Percentiles rank a stretch among this genome's conserved stretches.
These are phyloP conservation scores for Tuber umbilicatum DNA, from an alignment of 495 filamentous ascomycete genomes.

Conservation along the genomic window DNA sequence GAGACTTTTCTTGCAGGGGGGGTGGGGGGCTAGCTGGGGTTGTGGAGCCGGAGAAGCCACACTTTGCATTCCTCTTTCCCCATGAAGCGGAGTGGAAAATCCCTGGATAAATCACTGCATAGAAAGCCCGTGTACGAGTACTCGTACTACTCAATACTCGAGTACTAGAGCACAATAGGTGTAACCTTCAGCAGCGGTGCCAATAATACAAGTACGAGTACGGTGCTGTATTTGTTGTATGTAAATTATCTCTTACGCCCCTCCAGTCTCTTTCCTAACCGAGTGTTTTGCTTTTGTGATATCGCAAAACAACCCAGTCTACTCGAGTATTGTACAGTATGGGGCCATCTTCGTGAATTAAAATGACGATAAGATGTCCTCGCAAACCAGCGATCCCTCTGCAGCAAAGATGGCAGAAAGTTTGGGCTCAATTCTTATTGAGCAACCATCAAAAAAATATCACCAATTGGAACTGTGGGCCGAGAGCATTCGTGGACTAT, in stretches of 20 bases:
- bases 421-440: background rate
- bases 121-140: background rate
- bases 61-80: constrained; percentile 4
- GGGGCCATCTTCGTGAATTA: background rate
- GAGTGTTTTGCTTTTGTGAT: constrained; percentile 18
- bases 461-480: background rate
- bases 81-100: background rate
- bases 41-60: constrained; percentile 13
- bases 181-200: background rate
- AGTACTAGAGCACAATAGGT: background rate
- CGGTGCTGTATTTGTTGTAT: too few relatives aligned
- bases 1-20: background rate
- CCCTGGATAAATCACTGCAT: background rate
- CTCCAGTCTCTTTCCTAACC: constrained; percentile 5
- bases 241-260: constrained; percentile 4
- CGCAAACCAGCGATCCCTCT: background rate
- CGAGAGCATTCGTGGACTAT: background rate
- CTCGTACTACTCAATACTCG: too few relatives aligned
- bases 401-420: background rate
- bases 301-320: constrained; percentile 1
- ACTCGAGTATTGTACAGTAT: too few relatives aligned
- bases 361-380: background rate
- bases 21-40: constrained; percentile 25
- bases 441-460: background rate
- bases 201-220: background rate